phyloP scores from a whole-genome alignment of 192 early-diverging fungal species.

The Podila epigama region DNA sequence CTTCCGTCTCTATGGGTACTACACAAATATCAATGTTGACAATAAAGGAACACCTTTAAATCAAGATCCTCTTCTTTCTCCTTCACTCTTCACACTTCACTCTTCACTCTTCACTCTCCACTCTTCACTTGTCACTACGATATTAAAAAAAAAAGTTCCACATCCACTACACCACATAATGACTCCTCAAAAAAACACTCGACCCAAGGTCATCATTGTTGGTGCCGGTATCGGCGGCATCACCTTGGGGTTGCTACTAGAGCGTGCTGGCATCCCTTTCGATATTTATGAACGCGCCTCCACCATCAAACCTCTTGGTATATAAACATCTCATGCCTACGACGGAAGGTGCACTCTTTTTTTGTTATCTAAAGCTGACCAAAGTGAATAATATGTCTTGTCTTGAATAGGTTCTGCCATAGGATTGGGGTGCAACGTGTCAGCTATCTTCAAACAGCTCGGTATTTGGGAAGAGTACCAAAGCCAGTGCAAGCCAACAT shows the following conservation, averaged over 20 bases:
- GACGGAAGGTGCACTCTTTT: not conserved
- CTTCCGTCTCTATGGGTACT: too few relatives aligned
- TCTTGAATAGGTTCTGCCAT: not conserved
- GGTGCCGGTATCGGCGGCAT: not conserved
- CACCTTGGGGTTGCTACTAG: not conserved
- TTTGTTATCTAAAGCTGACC: not conserved
- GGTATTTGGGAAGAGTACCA: not conserved
- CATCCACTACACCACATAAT: too few relatives aligned
- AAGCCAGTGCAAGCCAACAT: not conserved
- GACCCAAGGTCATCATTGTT: constrained; percentile 1
- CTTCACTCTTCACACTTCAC: too few relatives aligned
- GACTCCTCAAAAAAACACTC: too few relatives aligned
- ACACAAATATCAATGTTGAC: too few relatives aligned
- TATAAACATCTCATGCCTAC: not conserved
- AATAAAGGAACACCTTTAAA: too few relatives aligned
- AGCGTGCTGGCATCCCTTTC: not conserved
- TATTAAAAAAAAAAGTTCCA: too few relatives aligned
- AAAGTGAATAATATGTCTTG: not conserved
- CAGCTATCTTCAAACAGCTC: not conserved
- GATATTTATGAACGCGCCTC: not conserved
- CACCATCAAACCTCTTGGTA: not conserved
- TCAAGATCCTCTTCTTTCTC: too few relatives aligned
- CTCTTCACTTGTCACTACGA: too few relatives aligned
- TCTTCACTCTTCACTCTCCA: too few relatives aligned
- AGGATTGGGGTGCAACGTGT: not conserved